Percentiles rank a stretch among this genome's conserved stretches.
Conservation (phyloP, 305 asterid species). For the Ilex paraguariensis region DNA sequence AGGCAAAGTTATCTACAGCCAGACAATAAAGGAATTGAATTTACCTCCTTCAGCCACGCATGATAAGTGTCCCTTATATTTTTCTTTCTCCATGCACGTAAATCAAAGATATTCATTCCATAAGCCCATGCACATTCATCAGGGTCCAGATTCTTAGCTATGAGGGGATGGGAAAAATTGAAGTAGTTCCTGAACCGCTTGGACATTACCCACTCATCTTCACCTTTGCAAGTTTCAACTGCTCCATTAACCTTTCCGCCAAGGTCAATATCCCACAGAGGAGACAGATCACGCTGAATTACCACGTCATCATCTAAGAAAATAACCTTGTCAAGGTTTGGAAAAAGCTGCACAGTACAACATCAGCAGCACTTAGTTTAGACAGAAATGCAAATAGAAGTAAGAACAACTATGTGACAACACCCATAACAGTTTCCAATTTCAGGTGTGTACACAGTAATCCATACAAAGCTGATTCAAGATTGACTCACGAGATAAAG, state of each 20-base stretch:
- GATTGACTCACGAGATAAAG: no score
- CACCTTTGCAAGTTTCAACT: constrained; percentile 99
- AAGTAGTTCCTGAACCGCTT: constrained; percentile 88
- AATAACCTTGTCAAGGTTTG: constrained; percentile 91
- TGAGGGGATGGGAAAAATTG: constrained; percentile 92
- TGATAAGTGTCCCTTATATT: constrained; percentile 16
- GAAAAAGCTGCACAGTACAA: constrained; percentile 74
- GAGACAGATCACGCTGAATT: constrained; percentile 85
- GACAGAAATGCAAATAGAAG: no score
- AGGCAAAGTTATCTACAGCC: neutral
- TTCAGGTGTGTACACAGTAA: no score
- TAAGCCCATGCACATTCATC: constrained; percentile 99
- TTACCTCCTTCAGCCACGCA: constrained; percentile 15
- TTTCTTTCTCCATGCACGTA: constrained; percentile 14
- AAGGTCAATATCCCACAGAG: constrained; percentile 91
- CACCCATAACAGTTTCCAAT: no score
- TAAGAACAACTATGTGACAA: no score
- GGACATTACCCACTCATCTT: constrained; percentile 98
- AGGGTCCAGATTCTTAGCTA: constrained; percentile 77
- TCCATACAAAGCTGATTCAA: no score
- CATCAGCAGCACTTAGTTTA: no score
- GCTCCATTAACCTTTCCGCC: constrained; percentile 94
- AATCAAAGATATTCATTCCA: constrained; percentile 37
- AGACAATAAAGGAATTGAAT: constrained; percentile 2
- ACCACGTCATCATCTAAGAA: constrained; percentile 98